phyloP scores from a whole-genome alignment of 1,284 basidiomycete genomes.

The Pseudozyma sp. region DNA sequence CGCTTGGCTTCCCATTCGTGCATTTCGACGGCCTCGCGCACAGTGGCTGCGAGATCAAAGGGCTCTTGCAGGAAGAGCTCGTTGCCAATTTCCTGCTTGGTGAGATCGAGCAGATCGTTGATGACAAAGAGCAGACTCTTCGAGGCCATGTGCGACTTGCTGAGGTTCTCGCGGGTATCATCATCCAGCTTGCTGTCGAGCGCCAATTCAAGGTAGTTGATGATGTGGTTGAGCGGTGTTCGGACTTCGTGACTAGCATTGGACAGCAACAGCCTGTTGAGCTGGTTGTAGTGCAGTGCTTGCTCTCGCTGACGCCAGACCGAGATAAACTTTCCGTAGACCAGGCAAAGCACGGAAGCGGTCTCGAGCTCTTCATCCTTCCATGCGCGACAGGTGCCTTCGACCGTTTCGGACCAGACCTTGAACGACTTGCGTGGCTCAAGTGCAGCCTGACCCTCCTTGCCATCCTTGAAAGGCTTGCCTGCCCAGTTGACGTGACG shows the following conservation, averaged over 20 bases:
- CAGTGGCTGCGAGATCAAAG: slow-evolving; percentile 78
- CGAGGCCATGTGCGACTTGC: slow-evolving; percentile 82
- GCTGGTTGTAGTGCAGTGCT: slow-evolving; percentile 80
- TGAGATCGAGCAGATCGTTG: slow-evolving; percentile 87
- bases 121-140: slow-evolving; percentile 77
- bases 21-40: slow-evolving; percentile 77
- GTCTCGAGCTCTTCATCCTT: slow-evolving; percentile 89
- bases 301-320: slow-evolving; percentile 89
- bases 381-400: slow-evolving; percentile 81
- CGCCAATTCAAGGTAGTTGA: slow-evolving; percentile 83
- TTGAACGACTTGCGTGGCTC: slow-evolving; percentile 66
- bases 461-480: slow-evolving; percentile 76
- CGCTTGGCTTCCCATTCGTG: slow-evolving; percentile 78
- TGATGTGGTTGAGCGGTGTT: slow-evolving; percentile 67
- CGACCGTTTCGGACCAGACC: slow-evolving; percentile 82
- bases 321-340: slow-evolving; percentile 86
- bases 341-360: slow-evolving; percentile 83
- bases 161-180: slow-evolving; percentile 83
- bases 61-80: slow-evolving; percentile 85
- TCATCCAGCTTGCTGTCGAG: slow-evolving; percentile 81
- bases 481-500: slow-evolving; percentile 64
- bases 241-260: slow-evolving; percentile 88
- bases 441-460: slow-evolving; percentile 52
- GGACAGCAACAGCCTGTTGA: slow-evolving; percentile 83
- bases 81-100: slow-evolving; percentile 82